Evolutionary conservation across 176 grass and related monocot species (phyloP), one percentile per base, ranked within the genome.

Genomic region (maize (Zea mays)): DNA sequence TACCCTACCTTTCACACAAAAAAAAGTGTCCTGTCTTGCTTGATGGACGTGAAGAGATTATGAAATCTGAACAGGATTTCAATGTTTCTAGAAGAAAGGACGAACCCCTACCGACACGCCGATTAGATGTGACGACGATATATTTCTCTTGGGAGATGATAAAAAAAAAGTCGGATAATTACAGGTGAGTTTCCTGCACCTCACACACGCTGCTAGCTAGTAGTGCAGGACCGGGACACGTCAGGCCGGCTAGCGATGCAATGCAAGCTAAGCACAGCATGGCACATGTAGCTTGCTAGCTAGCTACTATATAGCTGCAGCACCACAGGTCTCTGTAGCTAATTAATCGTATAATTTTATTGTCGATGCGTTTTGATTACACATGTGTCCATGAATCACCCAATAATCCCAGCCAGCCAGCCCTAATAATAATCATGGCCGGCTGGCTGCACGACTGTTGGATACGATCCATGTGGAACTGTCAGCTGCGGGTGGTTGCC

Each of bases 401-500:
- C 63, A 41, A 66, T 66, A 66, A 42, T 41, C 64, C 64, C 64
- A 41, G 64, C 64, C 64, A 41, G 12, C 48, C 52, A 56, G 3
- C 19, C 61, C 61, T 63, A 63, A 13, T 63, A 63, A 13, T 66
- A 41, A 66, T 66, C 64, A 66, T 66, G 63, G 64, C 37, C 63
- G 37, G 62, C 61, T 37, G 59, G 35, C 36, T 64, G 62, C 38
- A 66, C 27, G 27, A 27, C 64, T 66, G 64, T 42, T 41, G 64
- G 38, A 66, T 66, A 42, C 42, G 16, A n/a, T 17, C 64, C 64
- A 66, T n/a, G 64, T n/a, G 64, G 15, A 42, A 66, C 38, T 42
- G 38, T 66, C 64, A 66, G 64, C 38, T 65, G 35, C 14, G 17
- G 17, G 64, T 66, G 64, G 64, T 66, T 66, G 64, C 64, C 38